phyloP scores from a whole-genome alignment of 2,329 filamentous ascomycete species.

The Onygenales sp. region DNA sequence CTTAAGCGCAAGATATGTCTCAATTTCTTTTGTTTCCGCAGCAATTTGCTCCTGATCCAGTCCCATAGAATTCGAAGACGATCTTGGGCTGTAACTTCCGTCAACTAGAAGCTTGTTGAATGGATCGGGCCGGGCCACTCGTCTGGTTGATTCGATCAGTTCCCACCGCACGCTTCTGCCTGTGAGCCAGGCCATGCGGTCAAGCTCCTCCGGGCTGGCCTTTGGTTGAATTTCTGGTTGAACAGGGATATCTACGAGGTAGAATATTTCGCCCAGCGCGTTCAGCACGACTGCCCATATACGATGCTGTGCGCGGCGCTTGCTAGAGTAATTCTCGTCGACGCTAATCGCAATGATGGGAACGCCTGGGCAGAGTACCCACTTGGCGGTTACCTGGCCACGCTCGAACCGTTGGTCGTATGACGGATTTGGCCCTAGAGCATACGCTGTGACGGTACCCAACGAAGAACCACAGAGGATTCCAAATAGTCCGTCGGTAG shows the following conservation, averaged over 20 bases:
- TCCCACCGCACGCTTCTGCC: conserved; percentile 75
- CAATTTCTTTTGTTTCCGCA: conserved; percentile 73
- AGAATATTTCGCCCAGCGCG: conserved; percentile 84
- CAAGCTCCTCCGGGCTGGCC: conserved; percentile 42
- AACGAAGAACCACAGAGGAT: conserved; percentile 76
- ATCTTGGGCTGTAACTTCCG: conserved; percentile 71
- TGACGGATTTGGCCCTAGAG: conserved; percentile 53
- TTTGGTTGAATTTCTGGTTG: conserved; percentile 41
- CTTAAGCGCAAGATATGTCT: conserved; percentile 61
- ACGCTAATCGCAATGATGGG: conserved; percentile 77
- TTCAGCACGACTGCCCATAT: conserved; percentile 93
- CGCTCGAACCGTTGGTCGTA: conserved; percentile 55
- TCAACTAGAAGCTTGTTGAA: conserved; percentile 58
- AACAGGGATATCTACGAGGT: conserved; percentile 61
- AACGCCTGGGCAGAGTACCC: conserved; percentile 85
- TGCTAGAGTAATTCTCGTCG: conserved; percentile 70
- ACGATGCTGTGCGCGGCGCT: conserved; percentile 58
- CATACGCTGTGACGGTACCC: conserved; percentile 74
- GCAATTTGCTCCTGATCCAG: conserved; percentile 60
- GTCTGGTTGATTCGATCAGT: conserved; percentile 66
- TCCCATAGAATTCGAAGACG: conserved; percentile 64
- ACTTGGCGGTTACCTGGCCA: conserved; percentile 76
- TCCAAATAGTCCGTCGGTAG: conserved; percentile 69
- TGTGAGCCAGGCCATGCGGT: conserved; percentile 66
- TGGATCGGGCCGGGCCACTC: conserved; percentile 61